A percentile compares a stretch with the other conserved stretches of the same genome.
Evolutionary conservation across 2,329 filamentous ascomycete species (phyloP).

Genomic region (Lasiodiplodia hormozganensis): DNA sequence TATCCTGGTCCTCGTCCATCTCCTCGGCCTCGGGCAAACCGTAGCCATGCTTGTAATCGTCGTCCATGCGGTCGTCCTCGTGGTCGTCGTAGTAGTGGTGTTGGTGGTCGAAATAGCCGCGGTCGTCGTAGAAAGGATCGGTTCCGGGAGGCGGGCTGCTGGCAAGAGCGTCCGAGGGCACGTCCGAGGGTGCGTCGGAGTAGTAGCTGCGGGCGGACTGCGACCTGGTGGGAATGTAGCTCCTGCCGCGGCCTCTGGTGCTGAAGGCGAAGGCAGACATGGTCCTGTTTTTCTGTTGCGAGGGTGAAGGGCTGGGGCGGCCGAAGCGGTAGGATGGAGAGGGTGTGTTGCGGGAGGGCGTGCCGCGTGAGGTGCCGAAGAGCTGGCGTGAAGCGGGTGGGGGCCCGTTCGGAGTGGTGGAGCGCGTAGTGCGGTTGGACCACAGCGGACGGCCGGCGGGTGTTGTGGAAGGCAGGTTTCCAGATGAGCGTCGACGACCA

Average conservation of each 20-base stretch:
- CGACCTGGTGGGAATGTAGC: slow-evolving; percentile 26
- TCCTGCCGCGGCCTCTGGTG: slow-evolving; percentile 22
- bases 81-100: slow-evolving; percentile 39
- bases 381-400: slow-evolving; percentile 55
- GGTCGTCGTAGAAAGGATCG: slow-evolving; percentile 29
- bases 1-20: slow-evolving; percentile 36
- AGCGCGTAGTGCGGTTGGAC: slow-evolving; percentile 52
- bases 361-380: slow-evolving; percentile 58
- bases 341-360: slow-evolving; percentile 31
- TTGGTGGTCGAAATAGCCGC: slow-evolving; percentile 31
- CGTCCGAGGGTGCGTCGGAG: slow-evolving; percentile 23
- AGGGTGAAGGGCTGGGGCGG: slow-evolving; percentile 24
- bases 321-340: slow-evolving; percentile 27
- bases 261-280: slow-evolving; percentile 20
- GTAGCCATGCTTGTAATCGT: slow-evolving; percentile 21
- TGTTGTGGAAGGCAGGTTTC: slow-evolving; percentile 59
- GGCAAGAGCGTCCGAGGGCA: slow-evolving; percentile 16
- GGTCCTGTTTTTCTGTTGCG: slow-evolving; percentile 26
- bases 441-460: slow-evolving; percentile 62
- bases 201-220: slow-evolving; percentile 31
- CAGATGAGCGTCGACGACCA: slow-evolving; percentile 36
- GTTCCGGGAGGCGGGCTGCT: slow-evolving; percentile 45
- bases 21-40: slow-evolving; percentile 29
- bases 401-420: slow-evolving; percentile 63
- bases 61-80: slow-evolving; percentile 37